phyloP scores from a whole-genome alignment of 2,329 filamentous ascomycete genomes.

The Fusarium foetens region DNA sequence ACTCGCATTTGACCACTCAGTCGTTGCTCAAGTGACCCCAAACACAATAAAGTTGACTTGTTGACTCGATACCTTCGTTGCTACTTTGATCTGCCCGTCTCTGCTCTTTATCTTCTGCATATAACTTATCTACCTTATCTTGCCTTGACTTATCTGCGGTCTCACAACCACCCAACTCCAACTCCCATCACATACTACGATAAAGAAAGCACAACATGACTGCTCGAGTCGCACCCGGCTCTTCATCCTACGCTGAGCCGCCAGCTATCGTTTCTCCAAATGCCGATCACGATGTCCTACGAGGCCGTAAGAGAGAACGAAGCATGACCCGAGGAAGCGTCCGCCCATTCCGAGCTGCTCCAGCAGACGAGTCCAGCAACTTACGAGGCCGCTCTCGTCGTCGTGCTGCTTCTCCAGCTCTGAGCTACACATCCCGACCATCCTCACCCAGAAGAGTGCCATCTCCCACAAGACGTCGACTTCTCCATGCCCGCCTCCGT shows the following conservation, averaged over 20 bases:
- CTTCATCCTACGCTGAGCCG: conserved; percentile 40
- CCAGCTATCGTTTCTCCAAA: conserved; percentile 34
- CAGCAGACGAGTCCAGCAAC: conserved; percentile 55
- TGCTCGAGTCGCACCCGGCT: conserved; percentile 33
- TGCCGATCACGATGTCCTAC: conserved; percentile 46
- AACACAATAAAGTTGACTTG: conserved; percentile 2
- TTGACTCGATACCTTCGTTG: not conserved
- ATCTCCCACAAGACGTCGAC: conserved; percentile 55
- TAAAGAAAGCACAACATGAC: conserved; percentile 40
- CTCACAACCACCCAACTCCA: conserved; percentile 8
- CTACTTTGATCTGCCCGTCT: not conserved
- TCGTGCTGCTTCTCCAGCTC: conserved; percentile 52
- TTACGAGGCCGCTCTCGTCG: conserved; percentile 55
- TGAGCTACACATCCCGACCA: conserved; percentile 46
- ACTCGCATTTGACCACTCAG: conserved; percentile 18
- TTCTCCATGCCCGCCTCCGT: conserved; percentile 55
- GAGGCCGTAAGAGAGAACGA: conserved; percentile 55
- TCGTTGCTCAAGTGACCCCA: conserved; percentile 31
- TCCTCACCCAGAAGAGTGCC: conserved; percentile 49
- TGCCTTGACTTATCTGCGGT: conserved; percentile 4
- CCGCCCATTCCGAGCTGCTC: conserved; percentile 45
- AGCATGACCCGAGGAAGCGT: conserved; percentile 50
- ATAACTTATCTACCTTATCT: not conserved
- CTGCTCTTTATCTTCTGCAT: not conserved
- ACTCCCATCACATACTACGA: not conserved